A percentile compares a stretch with the other conserved stretches of the same genome.
Evolutionary conservation across 768 basidiomycete species (phyloP).

Genomic region (Lanmaoa pseudosensibilis): DNA sequence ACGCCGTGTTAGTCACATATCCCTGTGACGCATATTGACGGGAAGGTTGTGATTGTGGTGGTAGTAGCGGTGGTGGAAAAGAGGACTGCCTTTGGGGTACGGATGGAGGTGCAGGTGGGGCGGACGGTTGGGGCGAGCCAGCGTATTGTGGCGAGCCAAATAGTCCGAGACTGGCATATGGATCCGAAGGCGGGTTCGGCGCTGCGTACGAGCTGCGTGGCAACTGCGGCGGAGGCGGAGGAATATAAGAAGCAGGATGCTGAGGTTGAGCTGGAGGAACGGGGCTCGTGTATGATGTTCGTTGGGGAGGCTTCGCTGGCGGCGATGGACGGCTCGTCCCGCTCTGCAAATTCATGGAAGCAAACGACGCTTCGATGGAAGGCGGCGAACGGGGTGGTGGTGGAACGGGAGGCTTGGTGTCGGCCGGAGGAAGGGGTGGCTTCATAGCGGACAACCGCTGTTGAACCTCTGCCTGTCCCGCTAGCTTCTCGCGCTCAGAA

Average conservation of each 20-base stretch:
- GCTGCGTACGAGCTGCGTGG: constrained; percentile 26
- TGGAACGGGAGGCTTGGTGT: constrained; percentile 51
- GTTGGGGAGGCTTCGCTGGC: constrained; percentile 29
- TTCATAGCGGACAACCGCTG: constrained; percentile 53
- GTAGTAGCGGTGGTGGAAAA: constrained; percentile 23
- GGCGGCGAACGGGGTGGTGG: constrained; percentile 43
- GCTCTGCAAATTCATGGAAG: constrained; percentile 52
- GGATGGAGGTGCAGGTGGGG: constrained; percentile 24
- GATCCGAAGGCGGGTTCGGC: constrained; percentile 30
- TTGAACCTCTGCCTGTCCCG: constrained; percentile 70
- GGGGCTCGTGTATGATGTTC: constrained; percentile 26
- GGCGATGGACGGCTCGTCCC: constrained; percentile 29
- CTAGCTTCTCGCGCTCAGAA: constrained; percentile 68
- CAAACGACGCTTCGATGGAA: constrained; percentile 51
- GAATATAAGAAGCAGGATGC: constrained; percentile 20
- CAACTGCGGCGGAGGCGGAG: constrained; percentile 28
- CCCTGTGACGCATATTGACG: constrained; percentile 19
- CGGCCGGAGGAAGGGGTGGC: constrained; percentile 37
- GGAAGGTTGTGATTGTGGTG: constrained; percentile 19
- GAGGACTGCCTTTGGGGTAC: constrained; percentile 27
- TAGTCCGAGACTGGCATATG: constrained; percentile 36
- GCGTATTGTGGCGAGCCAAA: constrained; percentile 24
- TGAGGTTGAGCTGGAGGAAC: constrained; percentile 17
- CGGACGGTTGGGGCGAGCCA: constrained; percentile 5
- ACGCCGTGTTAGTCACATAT: constrained; percentile 11